A percentile compares a stretch with the other conserved stretches of the same genome.
Evolutionary conservation across 805 yeast genomes (phyloP).

Genomic region (Zygotorulaspora sp.): DNA sequence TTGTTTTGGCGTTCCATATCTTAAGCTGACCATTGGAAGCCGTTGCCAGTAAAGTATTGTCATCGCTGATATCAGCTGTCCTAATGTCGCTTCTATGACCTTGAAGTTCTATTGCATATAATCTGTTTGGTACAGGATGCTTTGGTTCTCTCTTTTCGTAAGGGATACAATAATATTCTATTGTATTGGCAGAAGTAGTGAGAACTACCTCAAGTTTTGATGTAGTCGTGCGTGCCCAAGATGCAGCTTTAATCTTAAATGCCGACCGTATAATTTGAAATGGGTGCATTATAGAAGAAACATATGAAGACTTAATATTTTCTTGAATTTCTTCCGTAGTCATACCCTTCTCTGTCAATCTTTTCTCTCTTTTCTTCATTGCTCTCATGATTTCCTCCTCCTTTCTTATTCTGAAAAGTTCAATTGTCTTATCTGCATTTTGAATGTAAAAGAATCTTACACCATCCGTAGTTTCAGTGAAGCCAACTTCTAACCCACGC

Average conservation of each 20-base stretch:
- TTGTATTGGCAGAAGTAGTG: slow-evolving; percentile 66
- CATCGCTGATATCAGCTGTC: slow-evolving; percentile 75
- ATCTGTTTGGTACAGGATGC: slow-evolving; percentile 41
- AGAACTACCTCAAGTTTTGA: slow-evolving; percentile 56
- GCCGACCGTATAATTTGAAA: slow-evolving; percentile 61
- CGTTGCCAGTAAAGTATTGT: slow-evolving; percentile 74
- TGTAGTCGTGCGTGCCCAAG: slow-evolving; percentile 53
- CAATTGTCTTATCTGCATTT: slow-evolving; percentile 76
- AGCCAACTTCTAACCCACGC: slow-evolving; percentile 58
- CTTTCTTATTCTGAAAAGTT: slow-evolving; percentile 70
- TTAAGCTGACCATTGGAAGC: slow-evolving; percentile 89
- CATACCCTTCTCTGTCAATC: slow-evolving; percentile 69
- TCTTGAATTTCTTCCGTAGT: slow-evolving; percentile 53
- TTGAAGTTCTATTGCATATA: slow-evolving; percentile 59
- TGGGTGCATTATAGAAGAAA: slow-evolving; percentile 61
- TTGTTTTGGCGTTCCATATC: slow-evolving; percentile 76
- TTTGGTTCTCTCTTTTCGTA: slow-evolving; percentile 49
- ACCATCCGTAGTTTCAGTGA: slow-evolving; percentile 33
- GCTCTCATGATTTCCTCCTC: slow-evolving; percentile 77
- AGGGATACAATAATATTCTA: slow-evolving; percentile 65
- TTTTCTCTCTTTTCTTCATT: slow-evolving; percentile 66
- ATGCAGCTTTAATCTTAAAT: slow-evolving; percentile 58
- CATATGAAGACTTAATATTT: slow-evolving; percentile 44
- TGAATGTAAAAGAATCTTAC: slow-evolving; percentile 56
- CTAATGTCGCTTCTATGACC: slow-evolving; percentile 93